Evolutionary conservation across 2,329 filamentous ascomycete species (phyloP), one percentile per base, ranked within the genome.

Genomic region (Pestalotiopsis sp.): DNA sequence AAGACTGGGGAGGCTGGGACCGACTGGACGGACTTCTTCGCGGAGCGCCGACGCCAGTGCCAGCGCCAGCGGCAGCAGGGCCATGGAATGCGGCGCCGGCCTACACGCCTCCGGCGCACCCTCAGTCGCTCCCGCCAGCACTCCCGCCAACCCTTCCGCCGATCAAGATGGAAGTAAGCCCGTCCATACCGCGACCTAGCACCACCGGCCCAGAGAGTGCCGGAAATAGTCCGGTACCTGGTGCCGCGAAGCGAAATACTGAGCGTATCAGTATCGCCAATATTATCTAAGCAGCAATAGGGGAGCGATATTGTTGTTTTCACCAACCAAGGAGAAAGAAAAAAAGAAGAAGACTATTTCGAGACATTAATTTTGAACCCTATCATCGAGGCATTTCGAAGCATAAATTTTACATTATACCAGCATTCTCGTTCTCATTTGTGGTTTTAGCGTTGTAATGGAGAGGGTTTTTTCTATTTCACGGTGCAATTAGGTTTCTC

Each of bases 1-100:
- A 86, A 66, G 91, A 92, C 61, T 97, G 93, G 93, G 90, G 90
- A 65, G 93, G 93, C 2, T 98, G 95, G 95, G 88, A 89, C 25
- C 87, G 88, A 70, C 83, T 97, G 14, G 91, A 96, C 74, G 84
- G 86, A 66, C 84, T 88, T 25, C 82, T 93, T 3, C 82, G 86
- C 20, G 74, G 84, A 9, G 61, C 59, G 5, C 45, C 66, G 79
- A 70, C 84, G 2, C 31, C 31, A 36, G 31, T 36, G 2, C 31
- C 31, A 36, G 31, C 31, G 31, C 31, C 31, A 36, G 31, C 31
- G 31, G 31, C 31, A 36, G 7, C 31, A 80, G 68, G 73, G 66
- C 41, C 76, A 68, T 68, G 72, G 68, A 70, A 75, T 72, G 45
- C 78, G 69, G 70, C 75, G 69, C 69, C 70, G 52, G 74, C 71